Evolutionary conservation across 306 rosid genomes (phyloP).

Genomic region (Quillaja saponaria): DNA sequence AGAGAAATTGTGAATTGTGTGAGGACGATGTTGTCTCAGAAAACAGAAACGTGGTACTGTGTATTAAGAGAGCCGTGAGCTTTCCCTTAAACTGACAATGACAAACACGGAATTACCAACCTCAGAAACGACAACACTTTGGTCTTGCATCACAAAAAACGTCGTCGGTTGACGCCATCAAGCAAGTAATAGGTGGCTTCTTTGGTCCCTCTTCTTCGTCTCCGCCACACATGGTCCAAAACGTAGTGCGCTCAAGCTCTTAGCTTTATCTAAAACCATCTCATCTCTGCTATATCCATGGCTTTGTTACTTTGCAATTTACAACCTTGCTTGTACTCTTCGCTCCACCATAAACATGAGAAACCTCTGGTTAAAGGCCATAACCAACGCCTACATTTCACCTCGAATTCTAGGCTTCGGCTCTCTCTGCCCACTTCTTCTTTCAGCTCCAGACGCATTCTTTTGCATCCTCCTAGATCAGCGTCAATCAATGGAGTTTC

Average conservation of each 20-base stretch:
- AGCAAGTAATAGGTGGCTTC: not conserved
- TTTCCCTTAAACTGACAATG: too few relatives aligned
- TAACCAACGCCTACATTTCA: constrained; percentile 25
- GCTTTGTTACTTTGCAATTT: constrained; percentile 45
- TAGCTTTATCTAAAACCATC: constrained; percentile 19
- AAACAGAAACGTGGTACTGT: constrained; percentile 33
- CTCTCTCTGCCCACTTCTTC: constrained; percentile 14
- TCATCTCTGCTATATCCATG: constrained; percentile 38
- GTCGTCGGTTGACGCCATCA: too few relatives aligned
- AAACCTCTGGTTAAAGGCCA: constrained; percentile 17
- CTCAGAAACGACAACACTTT: too few relatives aligned
- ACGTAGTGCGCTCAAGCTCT: constrained; percentile 12
- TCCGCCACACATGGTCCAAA: constrained; percentile 25
- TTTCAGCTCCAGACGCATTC: constrained; percentile 31
- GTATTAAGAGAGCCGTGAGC: constrained; percentile 43
- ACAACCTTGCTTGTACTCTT: constrained; percentile 35
- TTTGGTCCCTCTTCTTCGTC: not conserved
- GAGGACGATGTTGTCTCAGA: constrained; percentile 8
- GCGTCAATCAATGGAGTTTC: constrained; percentile 65
- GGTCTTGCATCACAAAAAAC: too few relatives aligned
- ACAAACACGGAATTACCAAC: too few relatives aligned
- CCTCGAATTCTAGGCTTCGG: constrained; percentile 10
- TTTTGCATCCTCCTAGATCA: constrained; percentile 37
- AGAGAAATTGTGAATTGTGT: not conserved
- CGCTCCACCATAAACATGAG: constrained; percentile 25